Base-by-base conservation (phyloP, 163 green algal genomes). In the Scenedesmus sp. region DNA sequence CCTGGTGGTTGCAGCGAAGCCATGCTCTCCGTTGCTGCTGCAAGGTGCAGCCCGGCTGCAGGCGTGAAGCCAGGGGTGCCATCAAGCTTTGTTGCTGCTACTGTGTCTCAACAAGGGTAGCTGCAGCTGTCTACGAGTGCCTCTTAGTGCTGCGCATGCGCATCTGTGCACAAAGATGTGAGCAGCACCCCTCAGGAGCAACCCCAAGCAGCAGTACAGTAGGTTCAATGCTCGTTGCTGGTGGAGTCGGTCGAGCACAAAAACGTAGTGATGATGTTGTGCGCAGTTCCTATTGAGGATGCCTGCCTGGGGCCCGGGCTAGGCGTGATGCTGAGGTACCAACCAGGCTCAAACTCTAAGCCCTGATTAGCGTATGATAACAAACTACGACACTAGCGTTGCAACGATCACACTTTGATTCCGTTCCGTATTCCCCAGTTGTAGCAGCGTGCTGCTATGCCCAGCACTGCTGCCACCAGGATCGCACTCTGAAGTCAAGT, bases 131-230 rank as follows among this genome's bases (percentile, higher is more conserved):
- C 59, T 18, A 72, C 22, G 2, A 35, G 59, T 18, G 24, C 22
- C 59, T 7, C 10, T 72, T 24, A 72, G 59, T 72, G 24, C 59
- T 76, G 65, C 65, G 9, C 65, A 76, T 76, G 15, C 24, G 59
- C 24, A n/a, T 9, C 30, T 76, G 65, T 40, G 65, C 26, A 40
- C 9, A 1, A 72, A 6, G 59, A n/a, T 33, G 59, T 18, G 6
- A 35, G 65, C 65, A 40, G 65, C 65, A 76, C 37, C 65, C 65
- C 65, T 30, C 65, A 76, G 24, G 61, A 73, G 61, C 61, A 73
- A 73, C 61, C 22, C 24, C 24, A 73, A 76, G 65, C 65, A 76
- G 65, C 65, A 76, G 65, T 76, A 76, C 65, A 76, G 65, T 76
- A 76, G 65, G 65, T 40, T 76, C 18, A 10, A 18, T 76, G 30